These are phyloP conservation scores for Fagus sylvatica DNA, from an alignment of 306 rosid genomes.

Conservation along the genomic window DNA sequence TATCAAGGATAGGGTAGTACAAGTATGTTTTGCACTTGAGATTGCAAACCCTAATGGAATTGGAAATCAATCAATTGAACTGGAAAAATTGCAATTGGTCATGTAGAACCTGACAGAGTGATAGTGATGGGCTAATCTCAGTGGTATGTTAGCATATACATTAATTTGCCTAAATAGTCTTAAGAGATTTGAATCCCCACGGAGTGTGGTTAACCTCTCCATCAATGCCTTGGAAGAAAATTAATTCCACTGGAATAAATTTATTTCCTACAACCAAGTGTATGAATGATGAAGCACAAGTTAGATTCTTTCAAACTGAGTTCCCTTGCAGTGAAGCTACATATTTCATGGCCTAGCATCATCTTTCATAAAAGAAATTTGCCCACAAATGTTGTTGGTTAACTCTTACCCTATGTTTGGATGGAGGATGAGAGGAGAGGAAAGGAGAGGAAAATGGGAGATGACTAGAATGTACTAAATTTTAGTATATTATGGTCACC, in stretches of 20 bases:
- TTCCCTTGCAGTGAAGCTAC: neutral
- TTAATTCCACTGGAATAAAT: neutral
- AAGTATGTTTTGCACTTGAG: too few species aligned
- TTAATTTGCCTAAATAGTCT: neutral
- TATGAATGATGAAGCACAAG: neutral
- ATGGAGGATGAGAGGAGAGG: too few species aligned
- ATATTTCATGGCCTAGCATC: neutral
- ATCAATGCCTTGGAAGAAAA: neutral
- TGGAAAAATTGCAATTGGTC: neutral
- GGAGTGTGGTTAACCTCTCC: too few species aligned
- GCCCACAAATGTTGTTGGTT: neutral
- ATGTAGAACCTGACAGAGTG: neutral
- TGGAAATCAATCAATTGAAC: neutral
- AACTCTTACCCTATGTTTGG: too few species aligned
- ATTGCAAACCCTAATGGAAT: neutral
- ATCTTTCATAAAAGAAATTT: neutral
- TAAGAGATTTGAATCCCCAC: neutral
- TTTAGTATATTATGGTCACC: too few species aligned
- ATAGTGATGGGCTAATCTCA: neutral
- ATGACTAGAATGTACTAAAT: too few species aligned
- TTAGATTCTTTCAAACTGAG: neutral
- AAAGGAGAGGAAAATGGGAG: too few species aligned
- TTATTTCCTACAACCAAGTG: neutral
- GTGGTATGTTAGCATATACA: neutral
- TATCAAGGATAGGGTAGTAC: neutral